A percentile compares a stretch with the other conserved stretches of the same genome.
phyloP scores from a whole-genome alignment of 2,329 filamentous ascomycete species.

The Xylariales sp. region DNA sequence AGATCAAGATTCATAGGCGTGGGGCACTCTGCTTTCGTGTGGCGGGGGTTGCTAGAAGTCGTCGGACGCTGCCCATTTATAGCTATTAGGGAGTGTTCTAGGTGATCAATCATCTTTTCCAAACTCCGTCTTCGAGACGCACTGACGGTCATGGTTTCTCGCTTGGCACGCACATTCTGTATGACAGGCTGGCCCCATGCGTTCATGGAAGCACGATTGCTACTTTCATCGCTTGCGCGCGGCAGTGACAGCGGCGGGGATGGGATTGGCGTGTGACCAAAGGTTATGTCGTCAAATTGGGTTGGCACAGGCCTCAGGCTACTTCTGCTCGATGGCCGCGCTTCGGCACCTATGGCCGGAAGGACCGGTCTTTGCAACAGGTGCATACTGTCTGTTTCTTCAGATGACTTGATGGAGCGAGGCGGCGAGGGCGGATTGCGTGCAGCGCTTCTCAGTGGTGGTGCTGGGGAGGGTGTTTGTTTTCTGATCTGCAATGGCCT shows the following conservation, averaged over 20 bases:
- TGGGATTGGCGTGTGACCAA: conserved; percentile 31
- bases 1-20: not conserved
- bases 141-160: conserved; percentile 45
- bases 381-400: conserved; percentile 12
- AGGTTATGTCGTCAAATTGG: conserved; percentile 8
- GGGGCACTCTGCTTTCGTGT: not conserved
- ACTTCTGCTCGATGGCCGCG: conserved; percentile 18
- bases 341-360: conserved; percentile 11
- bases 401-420: conserved; percentile 25
- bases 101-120: conserved; percentile 40
- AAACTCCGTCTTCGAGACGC: conserved; percentile 43
- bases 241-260: conserved; percentile 37
- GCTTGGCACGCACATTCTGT: conserved; percentile 43
- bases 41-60: conserved; percentile 14
- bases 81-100: no score
- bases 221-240: conserved; percentile 34
- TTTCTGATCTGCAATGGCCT: conserved; percentile 7
- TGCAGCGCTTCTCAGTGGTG: conserved; percentile 12
- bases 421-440: conserved; percentile 30
- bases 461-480: not conserved
- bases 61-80: conserved; percentile 14
- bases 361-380: conserved; percentile 11
- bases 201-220: conserved; percentile 17
- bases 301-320: conserved; percentile 13
- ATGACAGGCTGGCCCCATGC: conserved; percentile 37